Evolutionary conservation across 768 basidiomycete species (phyloP).

Genomic region (Gloeophyllum trabeum): DNA sequence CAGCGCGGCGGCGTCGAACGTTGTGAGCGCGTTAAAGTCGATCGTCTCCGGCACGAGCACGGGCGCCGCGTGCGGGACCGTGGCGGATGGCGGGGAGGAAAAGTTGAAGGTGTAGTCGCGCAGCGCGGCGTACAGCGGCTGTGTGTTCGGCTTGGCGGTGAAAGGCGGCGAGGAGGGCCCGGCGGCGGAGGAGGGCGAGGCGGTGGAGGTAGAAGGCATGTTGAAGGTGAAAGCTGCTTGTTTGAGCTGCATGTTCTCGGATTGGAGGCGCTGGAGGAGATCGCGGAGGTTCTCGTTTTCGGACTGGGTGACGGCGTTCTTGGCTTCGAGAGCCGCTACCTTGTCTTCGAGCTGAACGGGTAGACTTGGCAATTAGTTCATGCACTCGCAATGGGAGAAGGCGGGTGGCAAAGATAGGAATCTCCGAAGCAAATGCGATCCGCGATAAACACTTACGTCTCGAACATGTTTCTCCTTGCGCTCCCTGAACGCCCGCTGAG

Average conservation of each 20-base stretch:
- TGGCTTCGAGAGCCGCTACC: constrained; percentile 75
- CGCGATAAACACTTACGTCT: constrained; percentile 51
- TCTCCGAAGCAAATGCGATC: constrained; percentile 2
- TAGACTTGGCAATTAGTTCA: too few species aligned
- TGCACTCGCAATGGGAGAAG: background rate
- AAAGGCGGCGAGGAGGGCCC: constrained; percentile 6
- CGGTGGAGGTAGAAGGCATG: constrained; percentile 36
- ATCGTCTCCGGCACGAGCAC: constrained; percentile 14
- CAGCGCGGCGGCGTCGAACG: constrained; percentile 61
- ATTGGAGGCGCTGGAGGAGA: constrained; percentile 72
- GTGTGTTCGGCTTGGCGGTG: constrained; percentile 8
- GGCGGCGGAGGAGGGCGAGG: constrained; percentile 10
- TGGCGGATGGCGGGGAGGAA: constrained; percentile 15
- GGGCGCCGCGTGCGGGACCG: constrained; percentile 11
- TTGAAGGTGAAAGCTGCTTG: constrained; percentile 77
- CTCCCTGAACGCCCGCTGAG: constrained; percentile 95
- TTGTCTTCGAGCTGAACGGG: constrained; percentile 77
- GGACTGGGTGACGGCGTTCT: constrained; percentile 55
- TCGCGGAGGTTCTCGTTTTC: constrained; percentile 91
- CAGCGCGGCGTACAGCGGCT: constrained; percentile 1
- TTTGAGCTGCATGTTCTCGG: constrained; percentile 78
- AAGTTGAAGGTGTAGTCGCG: constrained; percentile 10
- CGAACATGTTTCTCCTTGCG: constrained; percentile 96
- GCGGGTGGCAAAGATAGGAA: constrained; percentile 2
- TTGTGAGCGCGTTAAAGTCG: constrained; percentile 58